Base-by-base conservation (phyloP, 768 basidiomycete genomes). In the Phallus indusiatus region DNA sequence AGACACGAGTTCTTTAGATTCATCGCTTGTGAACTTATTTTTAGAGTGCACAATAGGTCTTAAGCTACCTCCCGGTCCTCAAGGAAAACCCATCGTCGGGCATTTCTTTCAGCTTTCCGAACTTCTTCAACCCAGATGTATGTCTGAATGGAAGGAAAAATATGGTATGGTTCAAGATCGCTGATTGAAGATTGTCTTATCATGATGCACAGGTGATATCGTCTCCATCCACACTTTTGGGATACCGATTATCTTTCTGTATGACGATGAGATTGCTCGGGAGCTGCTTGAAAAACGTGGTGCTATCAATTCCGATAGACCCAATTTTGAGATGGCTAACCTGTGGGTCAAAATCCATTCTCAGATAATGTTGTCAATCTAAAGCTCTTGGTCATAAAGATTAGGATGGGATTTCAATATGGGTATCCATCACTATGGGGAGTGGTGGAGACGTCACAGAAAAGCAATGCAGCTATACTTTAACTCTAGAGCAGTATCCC, bases 391-490 rank as follows among this genome's bases (percentile, higher is more conserved):
- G 35, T 52, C 14, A 34, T 37, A 28, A 67, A 58, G 33, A 71
- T n/a, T 72, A 70, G 73, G 74, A 17, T 76, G 74, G 71, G 71
- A 73, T 53, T 75, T 74, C 59, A 70, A 73, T 54, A 65, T 71
- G 6, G 70, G 66, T 24, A 63, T 72, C 35, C 67, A 72, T 62
- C 68, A 64, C 1, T 75, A 77, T 59, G 73, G 73, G 1, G 54
- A 70, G 1, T 61, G 60, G 48, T 78, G 75, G 76, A 66, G 66
- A 53, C 66, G 68, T 8, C 77, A 77, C 64, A 68, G 75, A 52
- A 67, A 64, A 1, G 64, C 74, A 12, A 76, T 78, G 35, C 71
- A 71, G 54, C 70, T 71, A 60, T 68, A 74, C 62, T 76, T 77
- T 56, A 69, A 65, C 47, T 65, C 65, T 36, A 65, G 60, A 18